These are phyloP conservation scores for Sporothrix euskadiensis DNA, from an alignment of 2,329 filamentous ascomycete species.

Conservation along the genomic window DNA sequence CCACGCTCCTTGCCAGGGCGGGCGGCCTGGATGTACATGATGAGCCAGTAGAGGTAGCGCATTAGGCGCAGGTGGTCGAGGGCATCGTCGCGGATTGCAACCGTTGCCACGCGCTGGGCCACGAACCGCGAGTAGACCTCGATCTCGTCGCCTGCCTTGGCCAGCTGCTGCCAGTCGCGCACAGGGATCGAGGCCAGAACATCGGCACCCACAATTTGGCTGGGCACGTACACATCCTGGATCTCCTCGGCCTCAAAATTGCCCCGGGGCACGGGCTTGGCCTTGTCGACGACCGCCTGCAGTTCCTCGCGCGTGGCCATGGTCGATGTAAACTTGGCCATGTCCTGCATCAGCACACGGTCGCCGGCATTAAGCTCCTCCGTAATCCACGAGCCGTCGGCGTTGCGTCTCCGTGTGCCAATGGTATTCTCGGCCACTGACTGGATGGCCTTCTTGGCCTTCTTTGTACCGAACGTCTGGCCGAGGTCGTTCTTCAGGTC, in stretches of 20 bases:
- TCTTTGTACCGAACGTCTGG: constrained; percentile 80
- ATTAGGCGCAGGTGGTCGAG: constrained; percentile 58
- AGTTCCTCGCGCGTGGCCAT: constrained; percentile 48
- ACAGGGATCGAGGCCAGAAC: constrained; percentile 68
- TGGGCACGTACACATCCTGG: constrained; percentile 70
- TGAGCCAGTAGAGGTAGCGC: constrained; percentile 60
- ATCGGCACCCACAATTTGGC: constrained; percentile 65
- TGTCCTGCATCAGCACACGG: constrained; percentile 62
- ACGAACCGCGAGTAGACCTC: constrained; percentile 64
- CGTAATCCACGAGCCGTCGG: constrained; percentile 47
- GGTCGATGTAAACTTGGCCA: constrained; percentile 59
- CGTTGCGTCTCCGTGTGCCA: constrained; percentile 40
- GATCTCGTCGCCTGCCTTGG: constrained; percentile 59
- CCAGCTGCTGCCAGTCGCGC: constrained; percentile 71
- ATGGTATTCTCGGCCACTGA: constrained; percentile 73
- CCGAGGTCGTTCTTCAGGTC: constrained; percentile 69
- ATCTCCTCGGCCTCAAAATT: constrained; percentile 67
- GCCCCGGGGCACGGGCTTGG: constrained; percentile 71
- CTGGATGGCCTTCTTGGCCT: constrained; percentile 75
- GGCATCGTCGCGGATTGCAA: constrained; percentile 56
- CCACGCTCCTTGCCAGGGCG: constrained; percentile 51
- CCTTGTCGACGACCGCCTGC: constrained; percentile 59
- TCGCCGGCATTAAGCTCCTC: constrained; percentile 46
- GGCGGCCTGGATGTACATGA: constrained; percentile 54
- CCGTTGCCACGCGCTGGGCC: constrained; percentile 58